These are phyloP conservation scores for Ensete ventricosum DNA, from an alignment of 176 grass and related monocot species.

Conservation along the genomic window DNA sequence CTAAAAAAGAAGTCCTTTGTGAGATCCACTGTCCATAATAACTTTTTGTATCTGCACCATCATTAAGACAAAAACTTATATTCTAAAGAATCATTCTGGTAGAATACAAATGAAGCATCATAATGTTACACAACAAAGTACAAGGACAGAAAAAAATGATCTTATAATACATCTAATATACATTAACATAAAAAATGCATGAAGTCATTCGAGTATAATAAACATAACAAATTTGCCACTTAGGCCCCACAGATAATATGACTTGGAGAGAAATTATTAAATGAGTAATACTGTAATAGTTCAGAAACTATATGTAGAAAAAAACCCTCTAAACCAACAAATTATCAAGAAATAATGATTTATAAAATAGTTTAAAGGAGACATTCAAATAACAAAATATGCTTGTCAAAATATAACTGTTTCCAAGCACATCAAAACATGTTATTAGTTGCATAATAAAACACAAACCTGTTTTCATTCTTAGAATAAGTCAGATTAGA, in stretches of 20 bases:
- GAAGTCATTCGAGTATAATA: background rate
- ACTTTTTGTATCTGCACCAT: conserved; percentile 70
- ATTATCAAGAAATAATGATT: background rate
- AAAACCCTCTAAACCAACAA: background rate
- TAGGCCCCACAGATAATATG: background rate
- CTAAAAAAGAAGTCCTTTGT: conserved; percentile 96
- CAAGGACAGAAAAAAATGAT: background rate
- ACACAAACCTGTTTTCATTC: conserved; percentile 53
- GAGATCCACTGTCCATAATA: conserved; percentile 67
- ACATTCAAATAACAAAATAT: background rate
- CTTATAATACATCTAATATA: background rate
- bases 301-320: background rate
- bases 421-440: background rate
- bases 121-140: background rate
- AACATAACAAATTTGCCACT: background rate
- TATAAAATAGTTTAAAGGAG: background rate
- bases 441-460: background rate
- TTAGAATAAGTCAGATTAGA: conserved; percentile 32
- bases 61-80: conserved; percentile 11
- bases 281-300: background rate
- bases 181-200: background rate
- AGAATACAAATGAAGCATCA: background rate
- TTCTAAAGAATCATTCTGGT: background rate
- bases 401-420: too few relatives aligned
- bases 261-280: background rate